These are phyloP conservation scores for Entomortierella parvispora DNA, from an alignment of 192 early-diverging fungal genomes.

Conservation along the genomic window DNA sequence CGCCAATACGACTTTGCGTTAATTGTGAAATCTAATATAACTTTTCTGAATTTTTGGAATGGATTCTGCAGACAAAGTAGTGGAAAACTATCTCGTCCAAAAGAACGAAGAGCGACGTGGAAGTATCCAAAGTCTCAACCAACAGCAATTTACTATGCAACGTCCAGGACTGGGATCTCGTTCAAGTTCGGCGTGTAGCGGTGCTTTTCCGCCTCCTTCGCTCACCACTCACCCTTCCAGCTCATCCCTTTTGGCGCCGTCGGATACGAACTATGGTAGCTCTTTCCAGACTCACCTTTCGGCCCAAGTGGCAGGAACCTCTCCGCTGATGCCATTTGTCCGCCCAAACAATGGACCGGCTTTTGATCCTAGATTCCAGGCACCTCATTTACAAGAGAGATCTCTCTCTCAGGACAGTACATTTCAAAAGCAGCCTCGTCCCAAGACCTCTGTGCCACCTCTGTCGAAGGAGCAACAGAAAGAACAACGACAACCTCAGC, in stretches of 20 bases:
- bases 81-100: constrained; percentile 17
- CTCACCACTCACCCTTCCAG: constrained; percentile 29
- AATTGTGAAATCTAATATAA: too few relatives aligned
- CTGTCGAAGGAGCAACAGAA: constrained; percentile 14
- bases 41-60: constrained; percentile 1
- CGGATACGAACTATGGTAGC: constrained; percentile 32
- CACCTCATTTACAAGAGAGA: constrained; percentile 30
- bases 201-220: constrained; percentile 17
- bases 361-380: constrained; percentile 17
- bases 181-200: constrained; percentile 31
- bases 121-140: constrained; percentile 31
- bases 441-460: constrained; percentile 10
- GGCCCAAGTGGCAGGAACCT: not conserved
- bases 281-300: constrained; percentile 22
- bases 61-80: constrained; percentile 10
- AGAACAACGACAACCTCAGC: too few relatives aligned
- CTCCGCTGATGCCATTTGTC: not conserved
- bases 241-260: constrained; percentile 21
- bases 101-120: constrained; percentile 25
- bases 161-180: constrained; percentile 30
- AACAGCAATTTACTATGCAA: not conserved
- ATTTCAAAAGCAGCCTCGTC: constrained; percentile 14
- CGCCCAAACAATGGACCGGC: constrained; percentile 2
- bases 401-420: constrained; percentile 19
- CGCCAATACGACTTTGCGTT: too few relatives aligned